Conservation (phyloP, 176 grass and related monocot species). For the sorghum (Sorghum bicolor) region DNA sequence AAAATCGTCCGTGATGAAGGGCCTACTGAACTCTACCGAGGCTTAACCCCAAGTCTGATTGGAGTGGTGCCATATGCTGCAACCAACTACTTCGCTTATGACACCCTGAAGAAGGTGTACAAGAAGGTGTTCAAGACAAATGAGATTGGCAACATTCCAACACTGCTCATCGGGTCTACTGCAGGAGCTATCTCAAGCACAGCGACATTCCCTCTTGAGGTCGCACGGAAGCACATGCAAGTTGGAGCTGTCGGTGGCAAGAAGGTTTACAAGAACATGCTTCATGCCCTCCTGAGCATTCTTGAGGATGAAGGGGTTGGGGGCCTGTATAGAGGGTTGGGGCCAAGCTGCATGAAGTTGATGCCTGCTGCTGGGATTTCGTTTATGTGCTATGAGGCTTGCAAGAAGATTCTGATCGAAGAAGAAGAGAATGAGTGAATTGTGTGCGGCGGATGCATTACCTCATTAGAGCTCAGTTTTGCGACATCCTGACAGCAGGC, state of each 20-base stretch:
- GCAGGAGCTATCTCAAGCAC: constrained; percentile 84
- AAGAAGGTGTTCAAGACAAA: constrained; percentile 63
- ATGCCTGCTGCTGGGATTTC: constrained; percentile 93
- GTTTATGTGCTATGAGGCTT: constrained; percentile 95
- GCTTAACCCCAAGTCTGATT: constrained; percentile 79
- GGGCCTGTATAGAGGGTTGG: constrained; percentile 76
- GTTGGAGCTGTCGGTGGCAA: constrained; percentile 66
- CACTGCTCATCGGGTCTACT: constrained; percentile 67
- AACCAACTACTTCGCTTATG: constrained; percentile 83
- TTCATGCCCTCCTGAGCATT: constrained; percentile 82
- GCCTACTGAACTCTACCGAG: constrained; percentile 69
- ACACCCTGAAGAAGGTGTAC: constrained; percentile 78
- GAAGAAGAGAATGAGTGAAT: constrained; percentile 40
- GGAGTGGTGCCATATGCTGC: constrained; percentile 89
- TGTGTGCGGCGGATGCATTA: neutral
- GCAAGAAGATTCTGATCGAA: constrained; percentile 87
- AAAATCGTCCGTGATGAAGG: constrained; percentile 79
- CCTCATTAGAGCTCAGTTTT: constrained; percentile 17
- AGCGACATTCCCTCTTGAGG: constrained; percentile 82
- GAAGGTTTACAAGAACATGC: constrained; percentile 87
- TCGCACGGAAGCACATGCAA: constrained; percentile 91
- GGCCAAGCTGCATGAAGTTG: constrained; percentile 79
- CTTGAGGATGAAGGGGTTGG: constrained; percentile 78
- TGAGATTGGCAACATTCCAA: constrained; percentile 57
- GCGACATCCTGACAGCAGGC: neutral